Evolutionary conservation across 306 rosid species (phyloP).

Genomic region (Medicago arabica): DNA sequence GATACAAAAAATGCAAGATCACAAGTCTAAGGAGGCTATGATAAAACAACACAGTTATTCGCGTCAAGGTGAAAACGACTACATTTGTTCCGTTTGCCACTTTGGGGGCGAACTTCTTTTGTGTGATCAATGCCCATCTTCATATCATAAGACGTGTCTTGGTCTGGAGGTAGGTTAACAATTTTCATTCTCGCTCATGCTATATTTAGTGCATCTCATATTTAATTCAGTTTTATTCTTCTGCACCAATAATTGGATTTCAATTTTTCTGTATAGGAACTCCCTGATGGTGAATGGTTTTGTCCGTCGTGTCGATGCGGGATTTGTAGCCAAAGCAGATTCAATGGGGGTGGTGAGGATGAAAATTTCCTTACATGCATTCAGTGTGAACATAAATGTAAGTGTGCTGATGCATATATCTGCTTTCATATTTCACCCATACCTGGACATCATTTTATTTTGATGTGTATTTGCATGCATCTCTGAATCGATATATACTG

Average conservation of each 20-base stretch:
- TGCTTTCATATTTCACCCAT: slow-evolving; percentile 25
- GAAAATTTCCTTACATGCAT: slow-evolving; percentile 54
- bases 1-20: slow-evolving; percentile 48
- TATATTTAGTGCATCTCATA: slow-evolving; percentile 8
- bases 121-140: slow-evolving; percentile 86
- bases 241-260: slow-evolving; percentile 28
- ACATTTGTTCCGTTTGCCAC: slow-evolving; percentile 79
- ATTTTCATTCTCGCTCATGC: slow-evolving; percentile 31
- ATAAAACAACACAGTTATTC: slow-evolving; percentile 31
- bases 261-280: slow-evolving; percentile 54
- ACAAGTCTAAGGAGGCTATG: slow-evolving; percentile 35
- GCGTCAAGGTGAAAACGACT: slow-evolving; percentile 59
- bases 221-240: neutral
- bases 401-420: slow-evolving; percentile 30
- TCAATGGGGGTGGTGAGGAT: slow-evolving; percentile 47
- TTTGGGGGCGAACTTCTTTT: slow-evolving; percentile 82
- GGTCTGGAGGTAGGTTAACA: slow-evolving; percentile 66
- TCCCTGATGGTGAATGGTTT: slow-evolving; percentile 91
- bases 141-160: slow-evolving; percentile 73
- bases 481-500: slow-evolving; percentile 3
- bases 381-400: slow-evolving; percentile 86
- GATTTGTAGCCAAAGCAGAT: slow-evolving; percentile 60
- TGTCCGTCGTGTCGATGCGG: slow-evolving; percentile 84
- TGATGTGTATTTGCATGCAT: slow-evolving; percentile 9
- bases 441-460: slow-evolving; percentile 2